Base-by-base conservation (phyloP, 306 rosid genomes). In the Rosa persica region DNA sequence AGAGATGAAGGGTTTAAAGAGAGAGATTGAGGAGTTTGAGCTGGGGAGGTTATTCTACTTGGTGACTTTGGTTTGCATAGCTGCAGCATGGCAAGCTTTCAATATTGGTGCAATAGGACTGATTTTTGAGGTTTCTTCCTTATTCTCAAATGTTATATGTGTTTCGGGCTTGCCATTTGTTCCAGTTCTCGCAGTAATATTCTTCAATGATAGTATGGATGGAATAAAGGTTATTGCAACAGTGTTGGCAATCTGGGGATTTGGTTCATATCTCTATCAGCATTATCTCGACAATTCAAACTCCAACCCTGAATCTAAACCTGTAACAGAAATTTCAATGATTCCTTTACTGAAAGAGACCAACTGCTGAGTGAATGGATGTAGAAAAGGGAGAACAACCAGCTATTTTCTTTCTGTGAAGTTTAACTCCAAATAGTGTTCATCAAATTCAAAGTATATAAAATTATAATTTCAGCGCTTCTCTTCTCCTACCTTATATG, bases 171-270 rank as follows among this genome's bases (percentile, higher is more conserved):
- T 77, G 83, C 85, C 91, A 6, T 12, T 87, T 17, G 58, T 85
- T 80, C 89, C 89, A 17, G 74, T 85, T 79, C 20, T 79, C 0
- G 91, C 89, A 8, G 79, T 83, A 19, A 8, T 83, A 8, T 76
- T 86, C 75, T 84, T 88, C 46, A 83, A 86, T 49, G 91, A 84
- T 0, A 84, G 75, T 43, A 77, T 87, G 81, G 66, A 81, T 73
- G 89, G 89, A 30, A 19, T 79, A 22, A 88, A 86, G 85, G 80
- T 64, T n/a, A 65, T 88, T 40, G 81, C 90, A 22, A 46, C 84
- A 83, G 55, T 86, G 66, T 77, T 89, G 79, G 87, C 90, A 12
- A 34, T 86, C 19, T 89, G 90, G 91, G 93, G 93, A 0, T 82
- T 88, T 62, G 66, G 75, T 42, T 89, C 93, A 0, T 88, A 84